Conservation (phyloP, 75 land plant species). For the Adiantum capillusveneris region DNA sequence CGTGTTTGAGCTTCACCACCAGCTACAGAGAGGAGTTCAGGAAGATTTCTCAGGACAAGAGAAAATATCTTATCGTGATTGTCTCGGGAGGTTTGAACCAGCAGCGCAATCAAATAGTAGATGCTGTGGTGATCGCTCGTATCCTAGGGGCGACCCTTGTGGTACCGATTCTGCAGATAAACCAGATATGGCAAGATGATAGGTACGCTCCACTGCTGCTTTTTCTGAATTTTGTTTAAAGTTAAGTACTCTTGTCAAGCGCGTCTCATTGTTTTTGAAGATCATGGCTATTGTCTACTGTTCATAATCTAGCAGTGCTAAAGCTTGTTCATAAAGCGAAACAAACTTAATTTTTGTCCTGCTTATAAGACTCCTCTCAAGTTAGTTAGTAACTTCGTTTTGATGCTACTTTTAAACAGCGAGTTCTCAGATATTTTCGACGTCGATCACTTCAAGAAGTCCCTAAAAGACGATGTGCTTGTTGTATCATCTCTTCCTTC, state of each 20-base stretch:
- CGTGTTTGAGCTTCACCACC: conserved; percentile 50
- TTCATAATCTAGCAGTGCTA: too few species aligned
- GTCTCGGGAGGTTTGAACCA: conserved; percentile 81
- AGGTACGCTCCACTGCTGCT: conserved; percentile 53
- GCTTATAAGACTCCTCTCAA: too few species aligned
- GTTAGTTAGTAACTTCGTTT: too few species aligned
- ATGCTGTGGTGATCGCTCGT: conserved; percentile 85
- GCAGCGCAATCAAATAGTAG: conserved; percentile 85
- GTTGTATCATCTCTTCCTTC: conserved; percentile 78
- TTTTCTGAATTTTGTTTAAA: not conserved
- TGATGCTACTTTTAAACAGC: conserved; percentile 29
- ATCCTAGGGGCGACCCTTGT: conserved; percentile 82
- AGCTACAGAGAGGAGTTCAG: conserved; percentile 31
- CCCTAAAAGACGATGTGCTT: conserved; percentile 60
- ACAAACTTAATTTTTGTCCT: too few species aligned
- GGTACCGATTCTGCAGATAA: conserved; percentile 77
- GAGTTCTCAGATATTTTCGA: conserved; percentile 87
- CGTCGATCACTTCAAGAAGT: conserved; percentile 75
- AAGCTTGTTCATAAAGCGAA: too few species aligned
- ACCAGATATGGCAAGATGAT: conserved; percentile 75
- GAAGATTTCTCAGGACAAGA: conserved; percentile 21
- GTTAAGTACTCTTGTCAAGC: not conserved
- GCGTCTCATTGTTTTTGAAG: too few species aligned
- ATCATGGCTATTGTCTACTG: too few species aligned
- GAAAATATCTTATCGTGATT: conserved; percentile 72